phyloP scores from a whole-genome alignment of 768 basidiomycete genomes.

The Chalciporus chontae region DNA sequence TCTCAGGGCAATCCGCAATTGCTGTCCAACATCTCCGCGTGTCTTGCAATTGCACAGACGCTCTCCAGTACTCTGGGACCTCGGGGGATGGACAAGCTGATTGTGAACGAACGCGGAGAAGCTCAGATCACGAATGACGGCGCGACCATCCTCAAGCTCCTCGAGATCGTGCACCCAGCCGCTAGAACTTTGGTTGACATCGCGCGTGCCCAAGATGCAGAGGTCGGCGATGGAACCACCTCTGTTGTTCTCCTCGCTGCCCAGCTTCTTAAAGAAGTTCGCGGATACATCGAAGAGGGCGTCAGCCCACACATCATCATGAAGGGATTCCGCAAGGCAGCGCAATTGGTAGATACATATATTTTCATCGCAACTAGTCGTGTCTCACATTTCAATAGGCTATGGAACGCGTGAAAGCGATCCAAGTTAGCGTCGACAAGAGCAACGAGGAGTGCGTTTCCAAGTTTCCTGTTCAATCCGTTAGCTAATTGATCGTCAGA shows the following conservation, averaged over 20 bases:
- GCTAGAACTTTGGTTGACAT: conserved; percentile 98
- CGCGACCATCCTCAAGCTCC: conserved; percentile 94
- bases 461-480: background rate
- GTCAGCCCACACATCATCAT: conserved; percentile 97
- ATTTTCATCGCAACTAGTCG: conserved; percentile 3
- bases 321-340: conserved; percentile 90
- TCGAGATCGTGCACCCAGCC: conserved; percentile 98
- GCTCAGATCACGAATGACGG: conserved; percentile 99
- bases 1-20: conserved; percentile 93
- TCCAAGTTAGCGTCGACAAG: conserved; percentile 89
- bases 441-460: conserved; percentile 77
- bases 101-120: conserved; percentile 89
- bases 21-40: conserved; percentile 94
- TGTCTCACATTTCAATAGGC: conserved; percentile 47
- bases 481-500: conserved; percentile 39
- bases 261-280: conserved; percentile 90
- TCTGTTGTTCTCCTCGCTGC: conserved; percentile 93
- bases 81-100: conserved; percentile 98
- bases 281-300: conserved; percentile 91
- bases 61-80: conserved; percentile 95
- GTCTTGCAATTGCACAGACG: conserved; percentile 89
- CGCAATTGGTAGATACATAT: conserved; percentile 62
- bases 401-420: conserved; percentile 78
- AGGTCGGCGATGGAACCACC: conserved; percentile 98
- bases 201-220: conserved; percentile 96